A percentile compares a stretch with the other conserved stretches of the same genome.
Evolutionary conservation across 768 basidiomycete genomes (phyloP).

Genomic region (Myochromella boudieri): DNA sequence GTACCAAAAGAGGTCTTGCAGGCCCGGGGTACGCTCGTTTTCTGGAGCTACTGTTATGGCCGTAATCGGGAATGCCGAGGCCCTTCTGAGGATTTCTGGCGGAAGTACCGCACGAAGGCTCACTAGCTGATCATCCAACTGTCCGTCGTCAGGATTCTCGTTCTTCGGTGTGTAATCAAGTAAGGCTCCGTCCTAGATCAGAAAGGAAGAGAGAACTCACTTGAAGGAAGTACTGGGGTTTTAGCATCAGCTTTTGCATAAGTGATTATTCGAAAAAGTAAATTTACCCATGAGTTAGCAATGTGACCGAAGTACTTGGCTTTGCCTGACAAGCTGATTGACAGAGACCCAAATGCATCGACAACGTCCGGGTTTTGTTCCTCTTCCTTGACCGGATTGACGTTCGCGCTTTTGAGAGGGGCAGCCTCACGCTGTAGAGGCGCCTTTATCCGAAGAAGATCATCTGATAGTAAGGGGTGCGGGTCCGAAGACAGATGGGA

Average conservation of each 20-base stretch:
- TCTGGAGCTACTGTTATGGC: slow-evolving; percentile 35
- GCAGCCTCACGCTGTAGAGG: slow-evolving; percentile 70
- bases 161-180: slow-evolving; percentile 42
- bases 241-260: slow-evolving; percentile 10
- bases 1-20: slow-evolving; percentile 67
- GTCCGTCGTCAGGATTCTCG: slow-evolving; percentile 57
- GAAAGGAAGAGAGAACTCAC: slow-evolving; percentile 26
- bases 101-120: slow-evolving; percentile 58
- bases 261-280: slow-evolving; percentile 7
- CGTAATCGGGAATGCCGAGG: slow-evolving; percentile 66
- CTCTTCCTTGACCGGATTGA: slow-evolving; percentile 54
- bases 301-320: slow-evolving; percentile 77
- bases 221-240: slow-evolving; percentile 68
- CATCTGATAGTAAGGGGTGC: slow-evolving; percentile 71
- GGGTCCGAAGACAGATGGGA: slow-evolving; percentile 53
- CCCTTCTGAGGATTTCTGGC: slow-evolving; percentile 60
- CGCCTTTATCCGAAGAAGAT: slow-evolving; percentile 72
- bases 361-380: slow-evolving; percentile 66
- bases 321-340: slow-evolving; percentile 68
- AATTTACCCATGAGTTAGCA: slow-evolving; percentile 73
- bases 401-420: slow-evolving; percentile 35
- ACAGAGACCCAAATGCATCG: slow-evolving; percentile 80
- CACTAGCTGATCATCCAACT: slow-evolving; percentile 45
- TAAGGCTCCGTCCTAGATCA: neutral
- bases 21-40: slow-evolving; percentile 42